Conservation (phyloP, 2,329 filamentous ascomycete genomes). For the Fusarium sp. region DNA sequence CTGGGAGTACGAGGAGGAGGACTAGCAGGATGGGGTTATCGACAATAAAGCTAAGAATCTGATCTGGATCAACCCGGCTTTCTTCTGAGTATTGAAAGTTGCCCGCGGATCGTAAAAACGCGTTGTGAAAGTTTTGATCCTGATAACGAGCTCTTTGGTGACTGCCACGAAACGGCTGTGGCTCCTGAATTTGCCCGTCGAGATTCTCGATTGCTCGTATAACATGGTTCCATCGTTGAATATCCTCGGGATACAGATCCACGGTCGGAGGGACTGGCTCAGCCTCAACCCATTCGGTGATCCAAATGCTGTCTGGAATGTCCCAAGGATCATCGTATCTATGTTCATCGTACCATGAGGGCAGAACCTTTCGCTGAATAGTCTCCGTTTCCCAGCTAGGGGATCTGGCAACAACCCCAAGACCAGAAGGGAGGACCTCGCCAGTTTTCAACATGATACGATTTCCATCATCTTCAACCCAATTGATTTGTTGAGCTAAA, state of each 20-base stretch:
- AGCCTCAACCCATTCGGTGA: background rate
- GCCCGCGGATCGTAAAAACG: background rate
- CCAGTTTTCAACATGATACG: background rate
- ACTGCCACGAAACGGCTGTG: background rate
- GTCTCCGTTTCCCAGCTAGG: background rate
- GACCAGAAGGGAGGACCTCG: background rate
- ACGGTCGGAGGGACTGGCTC: background rate
- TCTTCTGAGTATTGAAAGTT: background rate
- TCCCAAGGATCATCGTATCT: background rate
- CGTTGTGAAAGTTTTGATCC: background rate
- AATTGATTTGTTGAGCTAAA: background rate
- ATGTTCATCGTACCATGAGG: background rate
- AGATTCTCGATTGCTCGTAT: background rate
- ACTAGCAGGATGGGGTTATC: background rate
- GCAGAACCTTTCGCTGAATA: background rate
- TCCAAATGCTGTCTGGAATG: background rate
- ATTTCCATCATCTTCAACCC: background rate
- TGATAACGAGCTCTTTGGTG: background rate
- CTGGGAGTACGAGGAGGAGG: background rate
- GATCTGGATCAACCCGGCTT: background rate
- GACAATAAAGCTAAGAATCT: background rate
- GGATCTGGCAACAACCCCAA: background rate
- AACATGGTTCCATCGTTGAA: background rate
- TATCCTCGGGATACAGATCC: background rate
- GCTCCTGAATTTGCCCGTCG: background rate